Evolutionary conservation across 2,329 filamentous ascomycete genomes (phyloP).

Genomic region (Beauveria pseudobassiana): DNA sequence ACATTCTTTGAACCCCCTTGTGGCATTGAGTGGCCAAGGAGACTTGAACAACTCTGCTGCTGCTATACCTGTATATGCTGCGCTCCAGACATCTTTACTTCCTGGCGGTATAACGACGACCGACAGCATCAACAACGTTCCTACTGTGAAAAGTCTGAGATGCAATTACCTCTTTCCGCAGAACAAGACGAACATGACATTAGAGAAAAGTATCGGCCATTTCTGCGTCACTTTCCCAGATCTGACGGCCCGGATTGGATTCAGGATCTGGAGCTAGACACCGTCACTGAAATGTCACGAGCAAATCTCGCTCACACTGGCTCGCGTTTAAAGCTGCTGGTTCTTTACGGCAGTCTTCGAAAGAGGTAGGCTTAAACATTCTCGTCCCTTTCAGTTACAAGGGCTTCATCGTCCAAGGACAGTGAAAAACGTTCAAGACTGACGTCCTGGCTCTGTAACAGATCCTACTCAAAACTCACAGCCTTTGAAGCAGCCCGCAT

Average conservation of each 20-base stretch:
- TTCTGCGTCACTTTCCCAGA: neutral
- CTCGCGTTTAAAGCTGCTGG: slow-evolving; percentile 27
- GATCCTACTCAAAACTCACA: slow-evolving; percentile 53
- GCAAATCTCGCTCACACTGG: neutral
- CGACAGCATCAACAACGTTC: neutral
- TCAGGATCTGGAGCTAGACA: neutral
- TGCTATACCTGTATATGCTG: no score
- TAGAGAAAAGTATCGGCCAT: neutral
- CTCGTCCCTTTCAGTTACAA: neutral
- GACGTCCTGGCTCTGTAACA: neutral
- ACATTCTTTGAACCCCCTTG: no score
- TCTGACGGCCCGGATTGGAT: neutral
- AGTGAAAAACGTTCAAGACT: no score
- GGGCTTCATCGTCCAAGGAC: neutral
- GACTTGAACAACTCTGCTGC: no score
- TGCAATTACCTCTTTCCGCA: neutral
- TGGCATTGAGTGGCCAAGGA: no score
- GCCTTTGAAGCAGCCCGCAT: slow-evolving; percentile 54
- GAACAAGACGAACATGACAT: neutral
- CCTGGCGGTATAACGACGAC: neutral
- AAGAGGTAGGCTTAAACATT: slow-evolving; percentile 20
- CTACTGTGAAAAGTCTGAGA: neutral
- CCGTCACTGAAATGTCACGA: neutral
- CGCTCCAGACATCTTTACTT: slow-evolving; percentile 30
- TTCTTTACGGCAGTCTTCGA: slow-evolving; percentile 54